phyloP scores from a whole-genome alignment of 768 basidiomycete species.

The Psilocybe cyanescens region DNA sequence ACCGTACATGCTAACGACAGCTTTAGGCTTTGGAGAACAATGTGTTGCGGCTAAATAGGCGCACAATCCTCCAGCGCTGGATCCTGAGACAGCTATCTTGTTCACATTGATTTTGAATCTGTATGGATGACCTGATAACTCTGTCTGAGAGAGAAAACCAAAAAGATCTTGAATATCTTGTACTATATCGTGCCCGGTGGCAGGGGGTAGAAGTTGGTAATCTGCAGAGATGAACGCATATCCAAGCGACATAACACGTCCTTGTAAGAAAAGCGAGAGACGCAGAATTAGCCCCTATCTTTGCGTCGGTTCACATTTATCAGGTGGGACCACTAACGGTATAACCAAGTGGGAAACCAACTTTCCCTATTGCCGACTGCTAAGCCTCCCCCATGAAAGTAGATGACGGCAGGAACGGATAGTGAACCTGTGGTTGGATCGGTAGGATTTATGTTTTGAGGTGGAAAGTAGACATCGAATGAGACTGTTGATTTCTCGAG shows the following conservation, averaged over 20 bases:
- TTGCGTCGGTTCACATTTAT: neutral
- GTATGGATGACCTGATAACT: neutral
- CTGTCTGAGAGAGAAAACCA: conserved; percentile 39
- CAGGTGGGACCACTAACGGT: conserved; percentile 40
- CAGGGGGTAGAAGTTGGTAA: conserved; percentile 59
- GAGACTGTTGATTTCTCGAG: conserved; percentile 1
- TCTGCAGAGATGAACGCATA: conserved; percentile 66
- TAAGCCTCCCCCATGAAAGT: conserved; percentile 61
- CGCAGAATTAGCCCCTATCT: conserved; percentile 1
- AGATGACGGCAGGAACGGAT: conserved; percentile 31
- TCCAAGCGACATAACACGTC: conserved; percentile 48
- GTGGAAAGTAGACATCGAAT: conserved; percentile 12
- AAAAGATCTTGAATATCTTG: conserved; percentile 64
- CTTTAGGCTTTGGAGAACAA: conserved; percentile 52
- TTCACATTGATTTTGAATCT: conserved; percentile 40
- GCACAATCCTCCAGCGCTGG: conserved; percentile 63
- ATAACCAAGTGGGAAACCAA: conserved; percentile 72
- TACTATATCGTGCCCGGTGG: conserved; percentile 59
- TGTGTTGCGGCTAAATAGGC: conserved; percentile 64
- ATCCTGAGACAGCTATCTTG: conserved; percentile 55
- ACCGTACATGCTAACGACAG: conserved; percentile 59
- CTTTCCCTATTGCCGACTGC: conserved; percentile 59
- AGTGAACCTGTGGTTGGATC: neutral
- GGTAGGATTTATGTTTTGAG: neutral
- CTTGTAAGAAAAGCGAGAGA: conserved; percentile 30